A percentile compares a stretch with the other conserved stretches of the same genome.
phyloP scores from a whole-genome alignment of 768 basidiomycete genomes.

The Podaxis carcinomalis region DNA sequence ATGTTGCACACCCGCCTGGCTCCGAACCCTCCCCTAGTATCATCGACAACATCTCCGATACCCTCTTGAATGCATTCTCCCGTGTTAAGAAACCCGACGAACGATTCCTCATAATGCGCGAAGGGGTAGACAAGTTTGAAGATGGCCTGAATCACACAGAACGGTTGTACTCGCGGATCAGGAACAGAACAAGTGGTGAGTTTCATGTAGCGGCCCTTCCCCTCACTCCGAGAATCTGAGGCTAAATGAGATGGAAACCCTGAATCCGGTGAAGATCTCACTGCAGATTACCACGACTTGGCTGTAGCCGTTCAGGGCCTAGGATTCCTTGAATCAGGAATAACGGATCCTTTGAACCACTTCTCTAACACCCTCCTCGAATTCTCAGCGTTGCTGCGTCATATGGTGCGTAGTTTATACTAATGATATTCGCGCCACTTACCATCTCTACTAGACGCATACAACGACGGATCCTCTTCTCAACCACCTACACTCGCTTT shows the following conservation, averaged over 20 bases:
- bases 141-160: constrained; percentile 85
- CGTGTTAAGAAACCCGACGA: constrained; percentile 97
- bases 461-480: constrained; percentile 92
- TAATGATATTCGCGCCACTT: background rate
- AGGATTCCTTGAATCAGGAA: constrained; percentile 96
- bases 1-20: constrained; percentile 86
- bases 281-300: constrained; percentile 95
- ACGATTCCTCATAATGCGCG: constrained; percentile 88
- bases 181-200: constrained; percentile 86
- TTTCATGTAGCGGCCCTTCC: constrained; percentile 22
- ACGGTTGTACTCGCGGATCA: constrained; percentile 71
- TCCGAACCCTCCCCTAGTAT: constrained; percentile 77
- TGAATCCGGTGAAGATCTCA: constrained; percentile 89
- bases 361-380: constrained; percentile 96
- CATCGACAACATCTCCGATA: constrained; percentile 94
- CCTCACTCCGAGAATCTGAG: constrained; percentile 55
- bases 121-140: constrained; percentile 92
- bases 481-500: constrained; percentile 81
- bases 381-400: constrained; percentile 86
- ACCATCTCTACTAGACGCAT: constrained; percentile 54
- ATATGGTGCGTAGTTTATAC: constrained; percentile 52
- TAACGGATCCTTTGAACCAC: constrained; percentile 95
- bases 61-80: constrained; percentile 92
- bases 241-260: constrained; percentile 80
- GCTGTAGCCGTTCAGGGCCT: constrained; percentile 95